phyloP scores from a whole-genome alignment of 192 early-diverging fungal species.

The Diversispora eburnea region DNA sequence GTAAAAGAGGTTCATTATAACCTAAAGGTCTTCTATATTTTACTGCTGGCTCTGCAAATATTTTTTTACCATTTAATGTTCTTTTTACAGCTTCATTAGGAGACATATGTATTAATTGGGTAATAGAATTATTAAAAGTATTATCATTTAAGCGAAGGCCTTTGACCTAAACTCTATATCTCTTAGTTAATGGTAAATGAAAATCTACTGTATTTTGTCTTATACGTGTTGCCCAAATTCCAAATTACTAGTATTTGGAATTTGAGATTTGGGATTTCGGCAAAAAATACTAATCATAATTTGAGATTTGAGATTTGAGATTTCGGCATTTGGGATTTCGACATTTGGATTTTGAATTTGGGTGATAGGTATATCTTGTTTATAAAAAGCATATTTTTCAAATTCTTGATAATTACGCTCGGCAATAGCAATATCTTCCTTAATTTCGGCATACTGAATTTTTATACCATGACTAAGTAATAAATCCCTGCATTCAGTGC shows the following conservation, averaged over 20 bases:
- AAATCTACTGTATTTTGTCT: background rate
- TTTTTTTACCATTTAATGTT: slow-evolving; percentile 11
- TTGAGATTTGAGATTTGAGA: too few relatives aligned
- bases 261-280: too few relatives aligned
- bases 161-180: slow-evolving; percentile 5
- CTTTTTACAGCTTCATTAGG: too few relatives aligned
- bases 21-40: slow-evolving; percentile 12
- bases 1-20: slow-evolving; percentile 18
- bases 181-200: slow-evolving; percentile 15
- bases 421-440: background rate
- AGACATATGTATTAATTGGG: too few relatives aligned
- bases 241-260: too few relatives aligned
- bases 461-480: too few relatives aligned
- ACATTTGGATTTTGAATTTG: too few relatives aligned
- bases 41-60: background rate
- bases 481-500: background rate
- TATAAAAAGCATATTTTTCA: background rate
- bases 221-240: too few relatives aligned
- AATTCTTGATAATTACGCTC: slow-evolving; percentile 12
- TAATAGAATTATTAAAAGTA: too few relatives aligned
- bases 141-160: background rate
- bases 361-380: too few relatives aligned
- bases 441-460: slow-evolving; percentile 7
- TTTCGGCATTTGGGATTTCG: too few relatives aligned
- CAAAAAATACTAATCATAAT: too few relatives aligned